phyloP scores from a whole-genome alignment of 495 filamentous ascomycete species.

The Podospora pseudocomata region DNA sequence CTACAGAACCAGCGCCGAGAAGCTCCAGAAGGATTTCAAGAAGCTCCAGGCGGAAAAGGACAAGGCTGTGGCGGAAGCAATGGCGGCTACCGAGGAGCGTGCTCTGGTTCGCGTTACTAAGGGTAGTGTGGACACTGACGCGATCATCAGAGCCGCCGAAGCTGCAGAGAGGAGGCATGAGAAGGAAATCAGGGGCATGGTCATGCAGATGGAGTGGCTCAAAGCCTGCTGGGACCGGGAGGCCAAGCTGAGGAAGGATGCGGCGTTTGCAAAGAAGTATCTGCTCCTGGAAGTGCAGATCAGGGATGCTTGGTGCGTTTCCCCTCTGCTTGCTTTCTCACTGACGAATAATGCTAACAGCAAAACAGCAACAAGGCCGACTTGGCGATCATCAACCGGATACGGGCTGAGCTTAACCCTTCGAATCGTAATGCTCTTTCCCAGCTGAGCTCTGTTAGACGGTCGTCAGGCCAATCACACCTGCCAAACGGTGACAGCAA shows the following conservation, averaged over 20 bases:
- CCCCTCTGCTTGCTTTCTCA: slow-evolving; percentile 17
- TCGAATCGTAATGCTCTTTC: slow-evolving; percentile 27
- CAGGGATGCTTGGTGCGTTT: slow-evolving; percentile 79
- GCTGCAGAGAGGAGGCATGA: slow-evolving; percentile 60
- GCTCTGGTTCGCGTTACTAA: slow-evolving; percentile 14
- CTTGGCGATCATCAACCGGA: slow-evolving; percentile 74
- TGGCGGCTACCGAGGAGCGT: slow-evolving; percentile 16
- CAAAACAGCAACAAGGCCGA: slow-evolving; percentile 80
- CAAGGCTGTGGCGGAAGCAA: slow-evolving; percentile 27
- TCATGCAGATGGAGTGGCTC: slow-evolving; percentile 87
- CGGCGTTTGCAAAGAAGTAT: slow-evolving; percentile 76
- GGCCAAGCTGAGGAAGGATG: slow-evolving; percentile 68
- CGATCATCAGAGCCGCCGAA: slow-evolving; percentile 50
- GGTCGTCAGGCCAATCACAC: background rate
- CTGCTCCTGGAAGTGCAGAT: slow-evolving; percentile 75
- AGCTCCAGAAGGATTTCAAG: slow-evolving; percentile 41
- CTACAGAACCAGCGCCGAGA: slow-evolving; percentile 43
- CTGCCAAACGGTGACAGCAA: background rate
- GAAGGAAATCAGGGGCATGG: slow-evolving; percentile 77
- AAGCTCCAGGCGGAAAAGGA: slow-evolving; percentile 39
- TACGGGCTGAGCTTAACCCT: slow-evolving; percentile 49
- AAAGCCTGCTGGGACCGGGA: slow-evolving; percentile 73
- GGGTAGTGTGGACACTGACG: slow-evolving; percentile 32
- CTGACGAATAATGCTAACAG: slow-evolving; percentile 4
- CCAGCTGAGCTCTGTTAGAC: slow-evolving; percentile 18